These are phyloP conservation scores for Daldinia bambusicola DNA, from an alignment of 495 filamentous ascomycete species.

Conservation along the genomic window DNA sequence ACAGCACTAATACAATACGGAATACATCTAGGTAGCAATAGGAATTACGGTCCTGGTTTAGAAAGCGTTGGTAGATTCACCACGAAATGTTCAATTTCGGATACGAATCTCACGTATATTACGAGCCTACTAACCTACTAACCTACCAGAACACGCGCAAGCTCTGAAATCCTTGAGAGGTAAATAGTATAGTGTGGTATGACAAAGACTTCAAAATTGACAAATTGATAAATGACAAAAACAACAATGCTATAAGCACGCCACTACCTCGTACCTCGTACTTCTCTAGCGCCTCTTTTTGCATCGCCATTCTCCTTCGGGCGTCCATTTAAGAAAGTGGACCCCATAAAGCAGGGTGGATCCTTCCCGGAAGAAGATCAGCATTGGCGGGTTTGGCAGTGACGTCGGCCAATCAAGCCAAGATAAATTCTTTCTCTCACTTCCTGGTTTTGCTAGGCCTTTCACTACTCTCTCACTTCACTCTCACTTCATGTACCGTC, in stretches of 20 bases:
- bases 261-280: not conserved
- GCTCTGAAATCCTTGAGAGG: not conserved
- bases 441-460: not conserved
- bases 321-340: conserved; percentile 35
- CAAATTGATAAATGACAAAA: not conserved
- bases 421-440: not conserved
- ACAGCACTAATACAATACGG: too few relatives aligned
- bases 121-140: too few relatives aligned
- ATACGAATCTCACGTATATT: conserved; percentile 1
- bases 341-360: not conserved
- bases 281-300: not conserved
- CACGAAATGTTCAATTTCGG: not conserved
- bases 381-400: not conserved
- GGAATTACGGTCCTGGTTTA: not conserved
- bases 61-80: not conserved
- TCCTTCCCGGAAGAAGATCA: not conserved
- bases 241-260: not conserved
- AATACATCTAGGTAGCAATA: too few relatives aligned
- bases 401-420: conserved; percentile 7
- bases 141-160: not conserved
- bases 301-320: conserved; percentile 1
- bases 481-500: too few relatives aligned
- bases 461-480: not conserved
- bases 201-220: not conserved
- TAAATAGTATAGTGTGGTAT: not conserved